Conservation (phyloP, 2,329 filamentous ascomycete species). For the Fonsecaea erecta region DNA sequence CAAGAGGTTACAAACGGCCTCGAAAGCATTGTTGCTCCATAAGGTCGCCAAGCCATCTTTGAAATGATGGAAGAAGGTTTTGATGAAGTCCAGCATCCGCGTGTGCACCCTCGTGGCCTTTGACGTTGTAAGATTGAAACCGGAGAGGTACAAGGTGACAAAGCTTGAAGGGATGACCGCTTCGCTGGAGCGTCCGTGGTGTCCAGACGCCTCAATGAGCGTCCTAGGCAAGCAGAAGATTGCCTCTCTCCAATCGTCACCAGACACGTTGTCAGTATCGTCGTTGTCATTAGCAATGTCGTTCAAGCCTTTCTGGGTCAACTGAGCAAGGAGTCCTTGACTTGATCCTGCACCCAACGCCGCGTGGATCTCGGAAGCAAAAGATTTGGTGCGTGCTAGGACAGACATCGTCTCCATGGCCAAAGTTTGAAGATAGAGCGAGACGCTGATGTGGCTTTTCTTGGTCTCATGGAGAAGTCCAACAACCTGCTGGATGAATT, state of each 20-base stretch:
- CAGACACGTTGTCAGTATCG: slow-evolving; percentile 63
- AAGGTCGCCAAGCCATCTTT: slow-evolving; percentile 83
- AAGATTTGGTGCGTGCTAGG: slow-evolving; percentile 77
- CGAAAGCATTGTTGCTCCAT: slow-evolving; percentile 80
- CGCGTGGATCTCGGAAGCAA: slow-evolving; percentile 79
- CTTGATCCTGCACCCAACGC: slow-evolving; percentile 96
- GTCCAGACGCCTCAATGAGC: slow-evolving; percentile 50
- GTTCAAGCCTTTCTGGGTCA: slow-evolving; percentile 86
- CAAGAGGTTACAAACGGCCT: slow-evolving; percentile 86
- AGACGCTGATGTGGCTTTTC: slow-evolving; percentile 69
- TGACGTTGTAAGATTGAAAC: slow-evolving; percentile 78
- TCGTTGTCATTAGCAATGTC: slow-evolving; percentile 71
- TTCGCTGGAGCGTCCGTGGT: slow-evolving; percentile 66
- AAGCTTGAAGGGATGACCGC: slow-evolving; percentile 81
- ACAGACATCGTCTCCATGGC: slow-evolving; percentile 82
- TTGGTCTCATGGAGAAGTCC: slow-evolving; percentile 86
- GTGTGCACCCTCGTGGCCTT: slow-evolving; percentile 84
- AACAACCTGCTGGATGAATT: slow-evolving; percentile 88
- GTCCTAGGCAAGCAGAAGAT: slow-evolving; percentile 86
- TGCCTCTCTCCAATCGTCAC: slow-evolving; percentile 87
- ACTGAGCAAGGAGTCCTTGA: slow-evolving; percentile 90
- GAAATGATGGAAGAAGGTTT: slow-evolving; percentile 83
- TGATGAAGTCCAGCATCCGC: slow-evolving; percentile 83
- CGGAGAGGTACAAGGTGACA: slow-evolving; percentile 86
- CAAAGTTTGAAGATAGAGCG: slow-evolving; percentile 78